Conservation (phyloP, 768 basidiomycete species). For the Pleurotus giganteus region DNA sequence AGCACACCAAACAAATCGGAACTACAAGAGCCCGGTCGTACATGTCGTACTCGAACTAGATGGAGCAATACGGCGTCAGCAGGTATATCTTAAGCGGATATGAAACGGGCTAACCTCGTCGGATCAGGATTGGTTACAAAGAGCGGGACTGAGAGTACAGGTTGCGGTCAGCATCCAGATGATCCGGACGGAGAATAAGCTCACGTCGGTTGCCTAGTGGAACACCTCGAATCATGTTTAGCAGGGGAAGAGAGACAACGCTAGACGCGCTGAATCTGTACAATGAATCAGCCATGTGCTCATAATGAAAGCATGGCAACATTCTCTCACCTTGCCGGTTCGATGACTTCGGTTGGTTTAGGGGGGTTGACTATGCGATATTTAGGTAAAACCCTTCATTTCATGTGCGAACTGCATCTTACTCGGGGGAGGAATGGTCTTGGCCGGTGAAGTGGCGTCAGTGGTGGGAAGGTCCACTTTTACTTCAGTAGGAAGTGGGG, state of each 20-base stretch:
- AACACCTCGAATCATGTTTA: slow-evolving; percentile 45
- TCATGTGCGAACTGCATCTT: neutral
- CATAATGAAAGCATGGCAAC: slow-evolving; percentile 12
- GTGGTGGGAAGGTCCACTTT: neutral
- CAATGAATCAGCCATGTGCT: slow-evolving; percentile 8
- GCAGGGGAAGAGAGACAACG: slow-evolving; percentile 47
- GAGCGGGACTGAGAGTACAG: slow-evolving; percentile 30
- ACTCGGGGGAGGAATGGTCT: slow-evolving; percentile 6
- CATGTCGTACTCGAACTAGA: slow-evolving; percentile 8
- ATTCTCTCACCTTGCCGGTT: slow-evolving; percentile 6
- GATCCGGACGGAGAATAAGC: slow-evolving; percentile 14
- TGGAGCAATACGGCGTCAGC: slow-evolving; percentile 2
- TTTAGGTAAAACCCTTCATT: slow-evolving; percentile 1
- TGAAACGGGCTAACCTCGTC: slow-evolving; percentile 30
- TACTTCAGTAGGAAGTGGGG: neutral
- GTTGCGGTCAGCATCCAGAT: slow-evolving; percentile 8
- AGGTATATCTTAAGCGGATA: neutral
- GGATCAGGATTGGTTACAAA: slow-evolving; percentile 41
- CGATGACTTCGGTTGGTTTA: slow-evolving; percentile 1
- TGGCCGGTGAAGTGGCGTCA: slow-evolving; percentile 7
- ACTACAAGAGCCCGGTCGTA: neutral
- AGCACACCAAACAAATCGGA: neutral
- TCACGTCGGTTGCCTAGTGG: slow-evolving; percentile 45
- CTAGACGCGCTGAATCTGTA: slow-evolving; percentile 42
- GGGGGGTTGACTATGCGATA: slow-evolving; percentile 4